phyloP scores from a whole-genome alignment of 768 basidiomycete genomes.

The Phylloporus scabripes region DNA sequence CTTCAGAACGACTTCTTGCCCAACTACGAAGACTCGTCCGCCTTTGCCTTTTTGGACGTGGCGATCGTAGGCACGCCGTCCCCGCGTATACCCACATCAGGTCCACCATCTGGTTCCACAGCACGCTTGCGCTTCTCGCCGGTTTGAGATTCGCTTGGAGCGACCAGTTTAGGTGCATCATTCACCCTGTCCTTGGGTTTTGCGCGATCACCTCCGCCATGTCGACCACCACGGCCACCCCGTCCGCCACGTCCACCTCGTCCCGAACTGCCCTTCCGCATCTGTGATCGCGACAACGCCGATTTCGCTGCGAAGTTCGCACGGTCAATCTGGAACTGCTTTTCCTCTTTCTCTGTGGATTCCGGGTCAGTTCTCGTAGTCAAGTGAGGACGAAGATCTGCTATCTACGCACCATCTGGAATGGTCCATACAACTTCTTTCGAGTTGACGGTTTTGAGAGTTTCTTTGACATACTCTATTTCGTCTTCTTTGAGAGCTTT shows the following conservation, averaged over 20 bases:
- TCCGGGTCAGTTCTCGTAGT: not conserved
- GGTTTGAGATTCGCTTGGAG: constrained; percentile 38
- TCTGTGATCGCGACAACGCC: constrained; percentile 35
- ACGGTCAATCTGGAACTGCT: constrained; percentile 67
- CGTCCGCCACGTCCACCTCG: constrained; percentile 46
- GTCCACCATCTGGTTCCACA: constrained; percentile 74
- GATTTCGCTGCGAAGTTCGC: constrained; percentile 62
- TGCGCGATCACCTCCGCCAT: constrained; percentile 22
- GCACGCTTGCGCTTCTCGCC: constrained; percentile 77
- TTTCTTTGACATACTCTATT: constrained; percentile 60
- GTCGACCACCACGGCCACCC: constrained; percentile 31
- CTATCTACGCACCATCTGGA: constrained; percentile 46
- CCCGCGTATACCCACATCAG: constrained; percentile 61
- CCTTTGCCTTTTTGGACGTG: constrained; percentile 38
- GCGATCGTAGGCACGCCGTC: constrained; percentile 47
- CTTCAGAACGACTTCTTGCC: not conserved
- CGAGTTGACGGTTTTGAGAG: constrained; percentile 58
- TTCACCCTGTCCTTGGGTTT: constrained; percentile 13
- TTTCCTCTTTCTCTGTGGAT: constrained; percentile 61
- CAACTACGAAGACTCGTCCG: constrained; percentile 27
- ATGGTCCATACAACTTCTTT: constrained; percentile 60
- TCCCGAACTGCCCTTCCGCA: constrained; percentile 32
- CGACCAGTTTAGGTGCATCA: constrained; percentile 16
- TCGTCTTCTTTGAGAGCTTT: constrained; percentile 69
- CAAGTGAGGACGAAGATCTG: not conserved